Evolutionary conservation across 345 rosid genomes (phyloP).

Genomic region (Salix dunnii): DNA sequence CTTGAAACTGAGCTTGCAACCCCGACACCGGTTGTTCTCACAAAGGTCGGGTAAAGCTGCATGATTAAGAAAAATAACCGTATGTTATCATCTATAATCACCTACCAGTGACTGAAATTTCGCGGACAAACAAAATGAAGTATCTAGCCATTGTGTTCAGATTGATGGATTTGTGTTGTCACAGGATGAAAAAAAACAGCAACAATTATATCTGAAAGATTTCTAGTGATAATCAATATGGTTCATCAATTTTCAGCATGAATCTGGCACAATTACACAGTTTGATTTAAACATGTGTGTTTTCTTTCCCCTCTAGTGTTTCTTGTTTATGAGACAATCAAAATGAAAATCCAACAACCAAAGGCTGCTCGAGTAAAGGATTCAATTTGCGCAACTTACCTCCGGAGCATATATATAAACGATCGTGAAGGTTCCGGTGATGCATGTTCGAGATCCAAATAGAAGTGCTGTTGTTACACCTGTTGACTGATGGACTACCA

Average conservation of each 20-base stretch:
- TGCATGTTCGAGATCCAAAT: slow-evolving; percentile 81
- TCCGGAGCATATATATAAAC: slow-evolving; percentile 85
- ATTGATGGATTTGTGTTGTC: background rate
- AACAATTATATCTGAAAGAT: background rate
- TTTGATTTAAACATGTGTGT: background rate
- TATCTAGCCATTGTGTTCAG: background rate
- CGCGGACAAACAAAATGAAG: background rate
- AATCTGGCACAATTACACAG: too few relatives aligned
- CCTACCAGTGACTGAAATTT: too few relatives aligned
- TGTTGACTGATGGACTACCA: slow-evolving; percentile 56
- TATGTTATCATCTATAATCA: background rate
- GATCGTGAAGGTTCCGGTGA: slow-evolving; percentile 68
- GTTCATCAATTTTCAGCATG: background rate
- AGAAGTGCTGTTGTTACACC: slow-evolving; percentile 65
- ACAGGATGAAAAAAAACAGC: too few relatives aligned
- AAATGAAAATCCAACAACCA: background rate
- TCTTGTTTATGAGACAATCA: background rate
- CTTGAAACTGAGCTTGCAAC: slow-evolving; percentile 81
- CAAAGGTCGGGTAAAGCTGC: slow-evolving; percentile 79
- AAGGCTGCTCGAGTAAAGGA: background rate
- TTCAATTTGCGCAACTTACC: slow-evolving; percentile 32
- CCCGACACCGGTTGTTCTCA: slow-evolving; percentile 89
- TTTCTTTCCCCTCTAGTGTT: too few relatives aligned
- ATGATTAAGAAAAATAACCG: background rate
- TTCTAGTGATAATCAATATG: background rate